These are phyloP conservation scores for Fusarium euwallaceae DNA, from an alignment of 2,329 filamentous ascomycete species.

Conservation along the genomic window DNA sequence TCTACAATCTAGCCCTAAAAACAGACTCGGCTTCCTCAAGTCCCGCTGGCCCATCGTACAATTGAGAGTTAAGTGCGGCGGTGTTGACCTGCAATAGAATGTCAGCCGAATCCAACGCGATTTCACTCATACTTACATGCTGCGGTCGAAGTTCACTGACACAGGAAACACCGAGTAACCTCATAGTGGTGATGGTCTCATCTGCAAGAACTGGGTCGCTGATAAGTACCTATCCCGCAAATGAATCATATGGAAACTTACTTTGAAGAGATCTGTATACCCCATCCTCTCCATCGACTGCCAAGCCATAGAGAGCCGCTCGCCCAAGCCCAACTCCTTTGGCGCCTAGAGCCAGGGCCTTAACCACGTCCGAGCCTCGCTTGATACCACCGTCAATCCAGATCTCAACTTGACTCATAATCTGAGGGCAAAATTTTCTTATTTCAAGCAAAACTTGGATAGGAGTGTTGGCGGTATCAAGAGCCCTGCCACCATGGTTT, in stretches of 20 bases:
- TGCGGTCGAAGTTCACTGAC: slow-evolving; percentile 11
- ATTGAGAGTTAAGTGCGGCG: background rate
- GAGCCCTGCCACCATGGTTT: slow-evolving; percentile 75
- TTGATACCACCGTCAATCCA: slow-evolving; percentile 74
- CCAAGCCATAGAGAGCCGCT: slow-evolving; percentile 65
- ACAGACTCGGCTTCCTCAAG: background rate
- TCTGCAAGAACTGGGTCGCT: slow-evolving; percentile 19
- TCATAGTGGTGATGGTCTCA: slow-evolving; percentile 23
- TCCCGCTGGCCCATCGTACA: background rate
- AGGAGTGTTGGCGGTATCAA: slow-evolving; percentile 65
- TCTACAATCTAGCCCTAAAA: background rate
- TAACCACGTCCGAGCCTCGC: slow-evolving; percentile 76
- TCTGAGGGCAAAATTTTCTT: slow-evolving; percentile 68
- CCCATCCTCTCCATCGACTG: slow-evolving; percentile 18
- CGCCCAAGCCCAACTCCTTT: slow-evolving; percentile 73
- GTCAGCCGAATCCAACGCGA: background rate
- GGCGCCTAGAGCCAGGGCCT: slow-evolving; percentile 74
- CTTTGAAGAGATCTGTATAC: slow-evolving; percentile 24
- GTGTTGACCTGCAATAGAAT: background rate
- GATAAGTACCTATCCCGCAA: background rate
- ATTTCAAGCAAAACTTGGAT: slow-evolving; percentile 73
- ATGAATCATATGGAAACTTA: background rate
- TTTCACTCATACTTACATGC: slow-evolving; percentile 8
- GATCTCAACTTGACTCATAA: slow-evolving; percentile 72
- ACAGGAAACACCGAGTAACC: slow-evolving; percentile 17